These are phyloP conservation scores for Didymella lethalis DNA, from an alignment of 2,329 filamentous ascomycete species.

Conservation along the genomic window DNA sequence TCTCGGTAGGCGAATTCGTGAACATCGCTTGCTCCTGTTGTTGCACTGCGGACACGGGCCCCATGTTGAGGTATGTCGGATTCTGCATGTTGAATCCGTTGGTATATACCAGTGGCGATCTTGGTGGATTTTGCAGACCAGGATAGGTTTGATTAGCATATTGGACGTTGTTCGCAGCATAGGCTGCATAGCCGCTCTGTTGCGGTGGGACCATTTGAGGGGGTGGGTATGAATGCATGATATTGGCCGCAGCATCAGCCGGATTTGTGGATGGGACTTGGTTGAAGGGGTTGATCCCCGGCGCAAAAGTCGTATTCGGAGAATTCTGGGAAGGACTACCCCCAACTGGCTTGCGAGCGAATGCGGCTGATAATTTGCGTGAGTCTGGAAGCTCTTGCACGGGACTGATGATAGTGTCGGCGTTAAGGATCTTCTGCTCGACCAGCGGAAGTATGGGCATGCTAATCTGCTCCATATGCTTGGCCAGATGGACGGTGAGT, in stretches of 20 bases:
- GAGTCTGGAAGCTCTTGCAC: slow-evolving; percentile 48
- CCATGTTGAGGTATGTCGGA: slow-evolving; percentile 37
- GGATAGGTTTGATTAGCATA: slow-evolving; percentile 48
- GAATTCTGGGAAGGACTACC: slow-evolving; percentile 38
- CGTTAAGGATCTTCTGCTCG: slow-evolving; percentile 50
- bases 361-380: slow-evolving; percentile 42
- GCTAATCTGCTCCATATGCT: slow-evolving; percentile 92
- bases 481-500: slow-evolving; percentile 88
- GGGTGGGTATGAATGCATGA: slow-evolving; percentile 52
- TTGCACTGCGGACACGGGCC: slow-evolving; percentile 40
- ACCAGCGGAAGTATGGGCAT: slow-evolving; percentile 72
- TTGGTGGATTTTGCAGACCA: slow-evolving; percentile 41
- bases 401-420: slow-evolving; percentile 50
- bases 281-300: slow-evolving; percentile 43
- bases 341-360: slow-evolving; percentile 41
- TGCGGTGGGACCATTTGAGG: slow-evolving; percentile 44
- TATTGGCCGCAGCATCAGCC: slow-evolving; percentile 33
- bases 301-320: slow-evolving; percentile 40
- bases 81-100: slow-evolving; percentile 42
- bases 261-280: slow-evolving; percentile 38
- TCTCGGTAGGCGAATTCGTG: slow-evolving; percentile 49
- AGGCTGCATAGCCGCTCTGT: slow-evolving; percentile 33
- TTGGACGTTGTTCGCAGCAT: slow-evolving; percentile 27
- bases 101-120: slow-evolving; percentile 39
- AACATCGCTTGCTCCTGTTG: slow-evolving; percentile 43